These are phyloP conservation scores for Zasmidium cellare DNA, from an alignment of 2,329 filamentous ascomycete genomes.

Conservation along the genomic window DNA sequence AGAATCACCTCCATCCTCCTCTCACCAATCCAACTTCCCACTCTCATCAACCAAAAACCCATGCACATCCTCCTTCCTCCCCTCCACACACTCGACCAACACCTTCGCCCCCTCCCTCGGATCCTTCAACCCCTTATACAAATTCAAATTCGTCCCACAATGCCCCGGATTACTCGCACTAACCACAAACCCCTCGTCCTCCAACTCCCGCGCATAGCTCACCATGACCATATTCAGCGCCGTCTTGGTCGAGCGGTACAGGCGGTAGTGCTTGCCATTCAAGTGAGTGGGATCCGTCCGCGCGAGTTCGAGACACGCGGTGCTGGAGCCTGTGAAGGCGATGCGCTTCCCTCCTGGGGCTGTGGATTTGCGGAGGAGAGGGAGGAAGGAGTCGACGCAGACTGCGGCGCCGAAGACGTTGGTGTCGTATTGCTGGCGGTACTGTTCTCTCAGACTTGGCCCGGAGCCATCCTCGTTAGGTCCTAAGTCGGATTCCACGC, in stretches of 20 bases:
- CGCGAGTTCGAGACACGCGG: neutral
- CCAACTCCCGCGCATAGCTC: conserved; percentile 18
- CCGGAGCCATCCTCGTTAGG: neutral
- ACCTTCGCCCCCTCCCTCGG: conserved; percentile 32
- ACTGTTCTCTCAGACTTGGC: conserved; percentile 17
- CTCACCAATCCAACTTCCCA: conserved; percentile 13
- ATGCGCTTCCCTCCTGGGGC: conserved; percentile 26
- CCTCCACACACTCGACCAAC: conserved; percentile 23
- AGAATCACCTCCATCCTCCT: neutral
- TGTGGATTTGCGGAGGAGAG: conserved; percentile 25
- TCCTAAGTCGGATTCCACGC: conserved; percentile 1
- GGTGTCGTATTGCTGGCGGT: conserved; percentile 26
- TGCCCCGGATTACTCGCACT: conserved; percentile 23
- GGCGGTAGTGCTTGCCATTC: conserved; percentile 12
- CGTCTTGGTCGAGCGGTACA: conserved; percentile 28
- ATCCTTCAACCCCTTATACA: conserved; percentile 25
- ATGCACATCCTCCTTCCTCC: conserved; percentile 29
- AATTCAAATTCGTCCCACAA: conserved; percentile 30
- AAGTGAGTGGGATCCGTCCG: neutral
- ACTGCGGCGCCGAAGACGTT: conserved; percentile 30
- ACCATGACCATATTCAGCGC: conserved; percentile 32
- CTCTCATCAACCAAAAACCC: conserved; percentile 24
- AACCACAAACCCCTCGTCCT: conserved; percentile 30
- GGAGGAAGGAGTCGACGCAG: conserved; percentile 28
- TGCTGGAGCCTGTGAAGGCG: conserved; percentile 24